These are phyloP conservation scores for Aaosphaeria arxii DNA, from an alignment of 2,329 filamentous ascomycete species.

Conservation along the genomic window DNA sequence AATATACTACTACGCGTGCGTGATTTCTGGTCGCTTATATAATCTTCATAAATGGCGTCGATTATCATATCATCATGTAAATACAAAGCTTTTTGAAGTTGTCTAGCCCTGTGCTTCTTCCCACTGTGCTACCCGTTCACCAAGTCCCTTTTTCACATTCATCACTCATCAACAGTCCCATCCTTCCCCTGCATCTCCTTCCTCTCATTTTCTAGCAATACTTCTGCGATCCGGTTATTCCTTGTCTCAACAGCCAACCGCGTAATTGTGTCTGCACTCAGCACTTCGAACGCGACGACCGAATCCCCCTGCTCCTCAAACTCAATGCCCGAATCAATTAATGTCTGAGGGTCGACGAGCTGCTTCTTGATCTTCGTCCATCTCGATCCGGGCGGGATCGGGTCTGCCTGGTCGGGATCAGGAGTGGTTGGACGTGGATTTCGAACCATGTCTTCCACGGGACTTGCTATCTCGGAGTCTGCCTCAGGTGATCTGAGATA, in stretches of 20 bases:
- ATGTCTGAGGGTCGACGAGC: slow-evolving; percentile 14
- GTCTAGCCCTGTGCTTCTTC: too few relatives aligned
- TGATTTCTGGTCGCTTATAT: too few relatives aligned
- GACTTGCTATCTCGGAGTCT: too few relatives aligned
- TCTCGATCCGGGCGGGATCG: slow-evolving; percentile 1
- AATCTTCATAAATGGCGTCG: too few relatives aligned
- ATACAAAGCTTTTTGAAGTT: too few relatives aligned
- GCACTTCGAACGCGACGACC: slow-evolving; percentile 12
- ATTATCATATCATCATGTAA: too few relatives aligned
- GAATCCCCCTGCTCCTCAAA: slow-evolving; percentile 14
- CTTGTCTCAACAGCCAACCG: slow-evolving; percentile 14
- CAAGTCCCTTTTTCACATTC: too few relatives aligned
- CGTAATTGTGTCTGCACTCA: slow-evolving; percentile 13
- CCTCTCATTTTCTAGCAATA: too few relatives aligned
- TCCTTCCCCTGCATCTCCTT: too few relatives aligned
- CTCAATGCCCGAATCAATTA: slow-evolving; percentile 10
- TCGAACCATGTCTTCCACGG: not conserved
- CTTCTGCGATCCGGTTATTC: not conserved
- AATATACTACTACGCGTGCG: too few relatives aligned
- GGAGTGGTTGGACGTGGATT: slow-evolving; percentile 8
- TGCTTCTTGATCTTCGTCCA: slow-evolving; percentile 18
- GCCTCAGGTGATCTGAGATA: not conserved
- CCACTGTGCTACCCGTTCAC: too few relatives aligned
- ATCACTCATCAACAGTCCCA: too few relatives aligned
- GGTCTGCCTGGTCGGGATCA: not conserved